Evolutionary conservation across 2,329 filamentous ascomycete genomes (phyloP).

Genomic region (Lasiodiplodia hormozganensis): DNA sequence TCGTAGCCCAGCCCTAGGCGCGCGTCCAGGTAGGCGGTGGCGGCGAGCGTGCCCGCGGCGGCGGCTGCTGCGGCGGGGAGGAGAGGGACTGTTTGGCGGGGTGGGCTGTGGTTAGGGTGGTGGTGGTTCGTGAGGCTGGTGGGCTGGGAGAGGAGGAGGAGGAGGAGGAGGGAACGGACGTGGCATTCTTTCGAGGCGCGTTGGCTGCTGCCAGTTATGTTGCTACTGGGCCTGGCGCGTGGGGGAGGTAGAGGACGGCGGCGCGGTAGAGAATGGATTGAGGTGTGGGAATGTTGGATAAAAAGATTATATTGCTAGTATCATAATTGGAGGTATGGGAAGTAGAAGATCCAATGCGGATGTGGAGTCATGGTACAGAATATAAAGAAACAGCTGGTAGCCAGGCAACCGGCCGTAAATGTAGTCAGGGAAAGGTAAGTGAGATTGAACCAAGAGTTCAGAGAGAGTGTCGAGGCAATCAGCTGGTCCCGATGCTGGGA

Average conservation of each 20-base stretch:
- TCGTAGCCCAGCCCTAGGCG: slow-evolving; percentile 73
- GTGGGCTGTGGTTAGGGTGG: neutral
- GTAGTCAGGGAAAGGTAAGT: neutral
- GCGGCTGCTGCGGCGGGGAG: neutral
- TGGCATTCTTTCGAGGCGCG: neutral
- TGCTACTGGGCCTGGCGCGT: too few species aligned
- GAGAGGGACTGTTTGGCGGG: slow-evolving; percentile 5
- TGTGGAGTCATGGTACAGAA: slow-evolving; percentile 2
- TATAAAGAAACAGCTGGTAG: neutral
- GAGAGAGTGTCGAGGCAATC: slow-evolving; percentile 6
- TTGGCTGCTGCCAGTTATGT: neutral
- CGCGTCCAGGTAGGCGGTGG: slow-evolving; percentile 70
- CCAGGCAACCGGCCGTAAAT: neutral
- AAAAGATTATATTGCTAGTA: slow-evolving; percentile 20
- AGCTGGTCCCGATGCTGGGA: neutral
- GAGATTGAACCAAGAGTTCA: neutral
- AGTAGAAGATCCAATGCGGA: slow-evolving; percentile 1
- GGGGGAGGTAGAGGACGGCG: too few species aligned
- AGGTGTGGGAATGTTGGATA: neutral
- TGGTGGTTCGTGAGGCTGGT: neutral
- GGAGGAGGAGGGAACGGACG: slow-evolving; percentile 9
- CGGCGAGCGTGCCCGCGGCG: slow-evolving; percentile 42
- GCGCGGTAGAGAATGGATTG: neutral
- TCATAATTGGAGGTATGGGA: slow-evolving; percentile 11
- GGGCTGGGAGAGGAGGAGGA: neutral